Evolutionary conservation across 352 stramenopile genomes (phyloP), one percentile per base, ranked within the genome.

Genomic region (Phytophthora pseudosyringae): DNA sequence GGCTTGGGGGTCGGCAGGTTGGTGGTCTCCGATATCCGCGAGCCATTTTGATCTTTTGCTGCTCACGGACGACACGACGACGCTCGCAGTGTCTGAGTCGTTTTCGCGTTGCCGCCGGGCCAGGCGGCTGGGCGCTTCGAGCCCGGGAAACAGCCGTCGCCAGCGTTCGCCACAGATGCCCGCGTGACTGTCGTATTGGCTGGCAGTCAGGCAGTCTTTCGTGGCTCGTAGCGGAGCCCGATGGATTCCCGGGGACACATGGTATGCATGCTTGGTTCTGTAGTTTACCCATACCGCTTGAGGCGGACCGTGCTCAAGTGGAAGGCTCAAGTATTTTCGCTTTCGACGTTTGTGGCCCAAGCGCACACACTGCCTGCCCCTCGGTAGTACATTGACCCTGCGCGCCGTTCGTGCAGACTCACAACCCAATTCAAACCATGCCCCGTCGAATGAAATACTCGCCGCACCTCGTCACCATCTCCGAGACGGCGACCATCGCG

Each of bases 401-500:
- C 46, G 18, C 43, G 38, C 26, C 10, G 15, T 32, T 52, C 21
- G 45, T 52, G n/a, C 26, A 52, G 45, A 40, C 28, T 47, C 4
- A 35, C 7, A 35, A 35, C 21, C 26, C 39, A 29, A 45, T 28
- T 26, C 26, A 18, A 59, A 58, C n/a, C 5, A 62, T 56, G 44
- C 79, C 73, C 62, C 76, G 76, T 53, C 51, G 72, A 59, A 69
- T 64, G 69, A 89, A 87, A 46, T 89, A 84, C 53, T 51, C 75
- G 3, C 78, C 80, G 1, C 67, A 81, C 32, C 78, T 89, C 41
- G 75, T 68, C 41, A 78, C 78, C 21, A 90, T 90, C 55, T 85
- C 80, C 33, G 78, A 90, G 64, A 86, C 75, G 4, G 67, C 65
- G 26, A 81, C 76, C 18, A 85, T 86, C n/a, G 21, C 41, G 12